Evolutionary conservation across 116 monocot genomes (phyloP).

Genomic region (Trichopus zeylanicus): DNA sequence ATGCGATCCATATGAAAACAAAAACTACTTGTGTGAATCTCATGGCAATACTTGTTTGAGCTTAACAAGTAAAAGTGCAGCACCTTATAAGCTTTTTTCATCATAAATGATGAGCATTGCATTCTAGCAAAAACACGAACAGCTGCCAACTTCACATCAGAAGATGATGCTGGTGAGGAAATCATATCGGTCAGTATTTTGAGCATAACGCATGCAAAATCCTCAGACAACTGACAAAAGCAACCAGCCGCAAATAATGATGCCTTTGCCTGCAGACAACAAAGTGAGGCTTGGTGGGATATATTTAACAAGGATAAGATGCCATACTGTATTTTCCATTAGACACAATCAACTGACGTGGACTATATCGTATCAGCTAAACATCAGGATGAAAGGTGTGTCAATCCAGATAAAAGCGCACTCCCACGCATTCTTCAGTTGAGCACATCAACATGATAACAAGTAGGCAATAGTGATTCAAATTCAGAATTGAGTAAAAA

Average conservation of each 20-base stretch:
- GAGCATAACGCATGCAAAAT: slow-evolving; percentile 61
- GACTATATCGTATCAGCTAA: neutral
- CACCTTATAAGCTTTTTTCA: slow-evolving; percentile 65
- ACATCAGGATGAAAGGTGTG: too few species aligned
- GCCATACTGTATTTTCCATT: too few species aligned
- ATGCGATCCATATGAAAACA: neutral
- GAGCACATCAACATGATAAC: too few species aligned
- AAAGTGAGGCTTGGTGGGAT: neutral
- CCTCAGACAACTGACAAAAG: slow-evolving; percentile 65
- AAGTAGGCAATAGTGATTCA: neutral
- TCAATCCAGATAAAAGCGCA: too few species aligned
- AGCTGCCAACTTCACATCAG: slow-evolving; percentile 41
- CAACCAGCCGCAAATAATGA: slow-evolving; percentile 82
- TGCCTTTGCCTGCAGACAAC: slow-evolving; percentile 56
- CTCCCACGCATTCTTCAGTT: too few species aligned
- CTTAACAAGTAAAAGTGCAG: neutral
- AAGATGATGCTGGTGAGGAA: slow-evolving; percentile 18
- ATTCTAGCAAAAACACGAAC: slow-evolving; percentile 59
- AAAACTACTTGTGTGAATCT: neutral
- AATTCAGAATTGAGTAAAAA: neutral
- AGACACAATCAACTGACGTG: too few species aligned
- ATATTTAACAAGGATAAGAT: neutral
- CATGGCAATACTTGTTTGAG: neutral
- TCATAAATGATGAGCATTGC: slow-evolving; percentile 46
- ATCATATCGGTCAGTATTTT: slow-evolving; percentile 40